phyloP scores from a whole-genome alignment of 257 asterid species.

The Solanum chmielewskii region DNA sequence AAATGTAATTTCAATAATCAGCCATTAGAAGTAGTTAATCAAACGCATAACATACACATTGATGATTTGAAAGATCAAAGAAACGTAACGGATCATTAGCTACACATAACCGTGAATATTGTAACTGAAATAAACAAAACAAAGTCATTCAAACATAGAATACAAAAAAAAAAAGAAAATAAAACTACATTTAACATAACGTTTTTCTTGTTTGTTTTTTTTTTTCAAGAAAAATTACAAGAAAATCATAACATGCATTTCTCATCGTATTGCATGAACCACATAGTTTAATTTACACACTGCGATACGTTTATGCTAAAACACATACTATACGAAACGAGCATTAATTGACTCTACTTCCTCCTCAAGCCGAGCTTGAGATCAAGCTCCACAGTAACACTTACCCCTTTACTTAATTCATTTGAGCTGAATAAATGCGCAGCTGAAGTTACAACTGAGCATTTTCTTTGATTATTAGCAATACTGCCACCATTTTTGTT shows the following conservation, averaged over 20 bases:
- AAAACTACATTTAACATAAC: neutral
- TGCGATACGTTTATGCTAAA: neutral
- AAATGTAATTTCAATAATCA: no score
- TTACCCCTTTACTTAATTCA: neutral
- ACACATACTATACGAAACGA: neutral
- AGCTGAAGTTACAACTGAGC: constrained; percentile 49
- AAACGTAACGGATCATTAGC: neutral
- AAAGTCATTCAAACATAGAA: neutral
- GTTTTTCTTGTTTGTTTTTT: neutral
- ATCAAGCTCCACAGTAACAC: constrained; percentile 44
- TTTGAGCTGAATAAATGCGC: constrained; percentile 43
- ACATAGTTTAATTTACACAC: neutral
- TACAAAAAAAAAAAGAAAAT: neutral
- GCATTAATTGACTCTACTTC: neutral
- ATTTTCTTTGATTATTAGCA: constrained; percentile 14
- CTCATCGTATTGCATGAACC: no score
- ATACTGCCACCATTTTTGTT: neutral
- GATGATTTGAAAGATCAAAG: neutral
- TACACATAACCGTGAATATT: neutral
- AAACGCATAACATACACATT: neutral
- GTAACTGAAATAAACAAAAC: neutral
- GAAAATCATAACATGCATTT: neutral
- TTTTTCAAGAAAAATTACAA: neutral
- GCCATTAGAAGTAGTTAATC: no score
- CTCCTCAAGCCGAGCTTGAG: constrained; percentile 17